Conservation (phyloP, 495 filamentous ascomycete genomes). For the Acidomyces sp. region DNA sequence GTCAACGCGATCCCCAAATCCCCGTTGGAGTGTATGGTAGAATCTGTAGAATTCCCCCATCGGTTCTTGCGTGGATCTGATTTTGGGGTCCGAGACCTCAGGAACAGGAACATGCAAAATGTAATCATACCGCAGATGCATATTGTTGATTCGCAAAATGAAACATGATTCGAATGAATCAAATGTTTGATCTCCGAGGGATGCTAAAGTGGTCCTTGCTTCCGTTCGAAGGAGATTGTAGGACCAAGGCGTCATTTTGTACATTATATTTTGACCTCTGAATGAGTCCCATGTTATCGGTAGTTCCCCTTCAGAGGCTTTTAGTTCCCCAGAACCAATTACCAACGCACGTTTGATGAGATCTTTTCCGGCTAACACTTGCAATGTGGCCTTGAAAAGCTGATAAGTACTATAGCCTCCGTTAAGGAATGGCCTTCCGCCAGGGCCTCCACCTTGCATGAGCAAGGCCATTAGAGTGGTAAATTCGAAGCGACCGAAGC, state of each 20-base stretch:
- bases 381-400: conserved; percentile 80
- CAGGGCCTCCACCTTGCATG: conserved; percentile 57
- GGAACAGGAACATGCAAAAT: conserved; percentile 26
- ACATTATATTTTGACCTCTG: conserved; percentile 67
- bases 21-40: conserved; percentile 50
- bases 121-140: conserved; percentile 60
- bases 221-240: conserved; percentile 59
- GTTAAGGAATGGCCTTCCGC: conserved; percentile 56
- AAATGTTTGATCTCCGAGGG: conserved; percentile 56
- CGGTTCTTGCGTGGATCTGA: conserved; percentile 5
- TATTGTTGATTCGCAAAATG: conserved; percentile 54
- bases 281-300: conserved; percentile 55
- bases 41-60: conserved; percentile 10
- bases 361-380: conserved; percentile 64
- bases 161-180: conserved; percentile 79
- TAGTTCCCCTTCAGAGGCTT: conserved; percentile 19
- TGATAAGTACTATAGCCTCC: conserved; percentile 79
- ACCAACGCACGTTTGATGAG: conserved; percentile 49
- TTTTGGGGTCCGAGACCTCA: conserved; percentile 1
- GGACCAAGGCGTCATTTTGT: conserved; percentile 83
- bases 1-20: conserved; percentile 60
- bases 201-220: conserved; percentile 52
- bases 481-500: conserved; percentile 93
- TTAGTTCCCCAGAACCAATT: conserved; percentile 32
- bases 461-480: conserved; percentile 62